Percentiles rank a stretch among this genome's conserved stretches.
phyloP scores from a whole-genome alignment of 495 filamentous ascomycete species.

The Penicillium argentinense region DNA sequence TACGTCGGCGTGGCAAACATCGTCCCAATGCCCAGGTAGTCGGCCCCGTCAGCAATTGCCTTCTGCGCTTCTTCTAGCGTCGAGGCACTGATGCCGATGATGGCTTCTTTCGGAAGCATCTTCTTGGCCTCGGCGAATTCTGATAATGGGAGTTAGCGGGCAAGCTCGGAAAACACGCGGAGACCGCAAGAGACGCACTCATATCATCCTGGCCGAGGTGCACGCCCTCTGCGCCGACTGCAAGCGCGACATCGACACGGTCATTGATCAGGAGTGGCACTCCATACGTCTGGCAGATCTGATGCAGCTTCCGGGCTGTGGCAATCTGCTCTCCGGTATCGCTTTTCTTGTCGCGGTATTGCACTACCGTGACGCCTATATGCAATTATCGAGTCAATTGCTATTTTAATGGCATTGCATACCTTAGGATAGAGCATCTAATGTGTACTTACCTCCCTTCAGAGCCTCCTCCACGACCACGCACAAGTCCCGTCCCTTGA shows the following conservation, averaged over 20 bases:
- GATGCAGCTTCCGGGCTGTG: conserved; percentile 69
- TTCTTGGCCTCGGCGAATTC: conserved; percentile 59
- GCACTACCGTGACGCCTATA: conserved; percentile 76
- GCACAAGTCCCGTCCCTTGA: conserved; percentile 67
- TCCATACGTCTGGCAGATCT: conserved; percentile 61
- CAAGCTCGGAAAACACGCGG: neutral
- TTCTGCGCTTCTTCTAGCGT: conserved; percentile 63
- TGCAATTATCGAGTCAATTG: conserved; percentile 8
- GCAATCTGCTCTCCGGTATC: conserved; percentile 71
- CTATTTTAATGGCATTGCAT: neutral
- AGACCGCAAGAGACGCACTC: conserved; percentile 48
- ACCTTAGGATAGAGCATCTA: neutral
- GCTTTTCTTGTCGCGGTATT: conserved; percentile 85
- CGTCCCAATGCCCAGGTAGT: conserved; percentile 88
- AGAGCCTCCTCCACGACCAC: conserved; percentile 75
- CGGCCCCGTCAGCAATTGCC: conserved; percentile 70
- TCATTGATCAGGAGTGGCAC: conserved; percentile 94
- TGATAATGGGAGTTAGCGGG: conserved; percentile 1
- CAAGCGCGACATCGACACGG: conserved; percentile 87
- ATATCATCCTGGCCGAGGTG: conserved; percentile 96
- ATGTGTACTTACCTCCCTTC: conserved; percentile 56
- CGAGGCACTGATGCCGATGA: conserved; percentile 71
- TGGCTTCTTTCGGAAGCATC: conserved; percentile 69
- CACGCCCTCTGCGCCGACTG: conserved; percentile 82
- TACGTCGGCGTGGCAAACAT: conserved; percentile 83